Evolutionary conservation across 2,329 filamentous ascomycete species (phyloP), one percentile per base, ranked within the genome.

Genomic region (Aspergillus sp.): DNA sequence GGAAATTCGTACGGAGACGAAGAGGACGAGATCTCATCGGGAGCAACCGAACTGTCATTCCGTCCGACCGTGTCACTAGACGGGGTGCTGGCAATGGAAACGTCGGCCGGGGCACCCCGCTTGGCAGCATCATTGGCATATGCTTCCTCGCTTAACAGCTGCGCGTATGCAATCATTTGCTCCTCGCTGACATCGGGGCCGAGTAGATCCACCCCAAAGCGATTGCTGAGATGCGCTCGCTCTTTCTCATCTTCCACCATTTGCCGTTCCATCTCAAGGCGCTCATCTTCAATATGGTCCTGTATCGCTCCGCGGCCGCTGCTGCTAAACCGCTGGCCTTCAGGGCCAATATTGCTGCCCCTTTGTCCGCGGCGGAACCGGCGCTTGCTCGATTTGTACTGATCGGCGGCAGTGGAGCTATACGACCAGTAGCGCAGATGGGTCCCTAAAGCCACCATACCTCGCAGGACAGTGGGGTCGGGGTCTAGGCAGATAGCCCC

Each of bases 381-480:
- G n/a, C 91, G 87, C 72, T 95, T 96, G 56, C 83, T 88, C 51
- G 85, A 85, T 47, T 87, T 82, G 54, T 87, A 84, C 55, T 90
- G 85, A 62, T 88, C 86, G 0, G 87, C 87, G 9, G 81, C 81
- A 20, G 82, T 81, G n/a, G 91, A 93, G 69, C 89, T 95, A 68
- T 95, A 97, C 3, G 89, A 86, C 94, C 94, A 99, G 69, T 91
- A 97, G 11, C 90, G 88, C 16, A 99, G 75, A 64, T 93, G 88
- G 0, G 88, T 89, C 10, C 94, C 94, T 47, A 96, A 84, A 1
- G 92, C 88, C 1, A 96, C 86, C 55, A 96, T 84, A 5, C 94
- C 94, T 33, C 93, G 86, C 13, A 99, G 81, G 0, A 88, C 79
- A 0, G 90, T 92, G 20, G 94, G 84, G 63, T 97, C 90, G 0